Base-by-base conservation (phyloP, 2,329 filamentous ascomycete genomes). In the Penicillium digitatum region DNA sequence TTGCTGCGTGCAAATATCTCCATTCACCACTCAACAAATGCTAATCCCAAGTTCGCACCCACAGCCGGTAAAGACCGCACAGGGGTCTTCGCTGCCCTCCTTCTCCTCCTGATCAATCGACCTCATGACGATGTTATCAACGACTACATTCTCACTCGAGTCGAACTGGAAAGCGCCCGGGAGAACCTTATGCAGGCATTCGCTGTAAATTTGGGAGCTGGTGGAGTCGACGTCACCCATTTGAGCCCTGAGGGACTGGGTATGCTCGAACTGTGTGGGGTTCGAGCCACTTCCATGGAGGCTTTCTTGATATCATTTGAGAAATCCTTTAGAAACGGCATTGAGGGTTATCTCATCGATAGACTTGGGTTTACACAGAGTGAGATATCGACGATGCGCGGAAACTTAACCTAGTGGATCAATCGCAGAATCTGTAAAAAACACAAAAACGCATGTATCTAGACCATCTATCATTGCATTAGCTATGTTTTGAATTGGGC, bases 51-150 rank as follows among this genome's bases (percentile, higher is more conserved):
- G 22, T 34, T 35, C 20, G 11, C 14, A 37, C 22, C 18, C 49
- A 87, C 83, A 3, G 88, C 87, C 0, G 88, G 88, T n/a, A 92
- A 91, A 72, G 88, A 92, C 69, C 80, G 88, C 29, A 91, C 88
- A 0, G 88, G 88, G 2, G 80, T 91, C 3, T 71, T 90, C n/a
- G 82, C 84, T 32, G 87, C 86, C 3, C 65, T 92, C 18, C 71
- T 92, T 3, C 76, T 90, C 22, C 75, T 81, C 24, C 78, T 90
- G 11, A 83, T 83, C 14, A 84, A 83, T 5, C 82, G 87, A 0
- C 72, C 79, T 0, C 78, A 84, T 57, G 75, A 81, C 9, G 69
- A 72, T 1, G 80, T 89, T 26, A 84, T 85, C 0, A 71, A 79
- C 10, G 88, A 92, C 69, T 92, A 91, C 68, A 76, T 79, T 8